Base-by-base conservation (phyloP, 129 eudicot species). In the Gnaphalium uliginosum region DNA sequence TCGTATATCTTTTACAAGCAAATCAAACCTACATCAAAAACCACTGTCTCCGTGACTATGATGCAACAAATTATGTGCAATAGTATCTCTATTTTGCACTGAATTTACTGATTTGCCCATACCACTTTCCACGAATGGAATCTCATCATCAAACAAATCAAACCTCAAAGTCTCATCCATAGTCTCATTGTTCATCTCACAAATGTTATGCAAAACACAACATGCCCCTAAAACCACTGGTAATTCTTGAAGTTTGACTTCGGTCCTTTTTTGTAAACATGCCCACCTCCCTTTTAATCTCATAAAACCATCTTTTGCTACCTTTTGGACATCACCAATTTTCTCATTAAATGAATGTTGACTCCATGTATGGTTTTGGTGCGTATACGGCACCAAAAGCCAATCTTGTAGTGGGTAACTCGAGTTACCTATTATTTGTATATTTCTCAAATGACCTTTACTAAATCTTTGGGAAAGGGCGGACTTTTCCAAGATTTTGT, bases 221-320 rank as follows among this genome's bases (percentile, higher is more conserved):
- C 93, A 88, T 22, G 96, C 94, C 23, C 89, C 93, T 46, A 91
- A 81, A 19, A 91, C 91, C 10, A 84, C 86, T 0, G 97, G 97
- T 77, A 89, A 69, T 68, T 92, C 97, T 71, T 89, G 92, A 59
- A 92, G 92, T 75, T 92, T 92, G 50, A 87, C 86, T 78, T 92
- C 96, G 0, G 97, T 92, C 43, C 97, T 85, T 74, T 87, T 92
- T 41, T 85, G 96, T 75, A 92, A 68, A 66, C 92, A 89, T 30
- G 77, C 68, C 97, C 97, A 92, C 57, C 97, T 82, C 23, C 84
- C 92, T 78, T 92, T 92, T 69, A 92, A 27, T 33, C 86, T 68
- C 89, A 79, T 76, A 50, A 92, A 92, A 3, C 96, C 88, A 41
- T 87, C 92, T 61, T 82, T 87, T 0, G 92, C 89, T 14, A 89